Conservation (phyloP, 2,329 filamentous ascomycete species). For the Rhinocladiella similis region DNA sequence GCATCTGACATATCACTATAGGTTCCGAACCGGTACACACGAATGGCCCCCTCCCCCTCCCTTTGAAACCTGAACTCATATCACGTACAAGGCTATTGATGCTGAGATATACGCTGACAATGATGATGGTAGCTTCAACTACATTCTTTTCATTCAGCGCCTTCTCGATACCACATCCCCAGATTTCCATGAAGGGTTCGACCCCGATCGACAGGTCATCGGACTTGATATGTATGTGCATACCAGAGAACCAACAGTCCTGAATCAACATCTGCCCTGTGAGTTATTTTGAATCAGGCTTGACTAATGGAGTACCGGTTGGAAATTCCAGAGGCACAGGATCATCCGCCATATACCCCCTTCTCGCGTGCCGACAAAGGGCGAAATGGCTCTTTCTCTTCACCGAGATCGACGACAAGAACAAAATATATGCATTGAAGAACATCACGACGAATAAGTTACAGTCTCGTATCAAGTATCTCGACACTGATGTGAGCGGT, state of each 20-base stretch:
- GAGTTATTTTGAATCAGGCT: no score
- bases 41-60: slow-evolving; percentile 32
- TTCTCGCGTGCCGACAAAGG: slow-evolving; percentile 71
- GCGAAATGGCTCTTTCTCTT: slow-evolving; percentile 71
- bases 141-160: slow-evolving; percentile 83
- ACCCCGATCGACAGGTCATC: slow-evolving; percentile 55
- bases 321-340: slow-evolving; percentile 79
- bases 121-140: slow-evolving; percentile 81
- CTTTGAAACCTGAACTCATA: background rate
- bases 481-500: slow-evolving; percentile 50
- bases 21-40: slow-evolving; percentile 10
- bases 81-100: no score
- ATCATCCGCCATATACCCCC: slow-evolving; percentile 85
- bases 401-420: slow-evolving; percentile 77
- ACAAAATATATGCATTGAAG: slow-evolving; percentile 61
- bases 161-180: slow-evolving; percentile 70
- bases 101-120: no score
- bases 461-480: slow-evolving; percentile 62
- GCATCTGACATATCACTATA: background rate
- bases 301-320: no score
- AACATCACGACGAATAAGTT: slow-evolving; percentile 71
- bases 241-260: no score
- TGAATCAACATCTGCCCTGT: no score
- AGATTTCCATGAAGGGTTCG: slow-evolving; percentile 50
- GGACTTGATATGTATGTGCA: slow-evolving; percentile 71